These are phyloP conservation scores for Aschersonia sp. DNA, from an alignment of 2,329 filamentous ascomycete species.

Conservation along the genomic window DNA sequence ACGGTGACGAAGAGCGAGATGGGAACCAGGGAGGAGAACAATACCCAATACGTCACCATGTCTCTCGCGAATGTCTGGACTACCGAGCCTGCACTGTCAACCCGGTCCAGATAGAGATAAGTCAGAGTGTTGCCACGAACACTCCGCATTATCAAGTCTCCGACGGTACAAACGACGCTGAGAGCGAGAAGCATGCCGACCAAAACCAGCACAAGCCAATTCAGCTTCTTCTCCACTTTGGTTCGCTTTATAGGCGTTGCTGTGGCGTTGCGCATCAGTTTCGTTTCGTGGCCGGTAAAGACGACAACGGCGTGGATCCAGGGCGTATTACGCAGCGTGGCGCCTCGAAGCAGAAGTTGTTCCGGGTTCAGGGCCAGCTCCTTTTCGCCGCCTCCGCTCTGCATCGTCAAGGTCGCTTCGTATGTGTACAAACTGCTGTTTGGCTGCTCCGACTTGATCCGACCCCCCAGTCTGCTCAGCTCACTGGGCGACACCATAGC, in stretches of 20 bases:
- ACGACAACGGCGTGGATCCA: conserved; percentile 96
- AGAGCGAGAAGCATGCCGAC: conserved; percentile 71
- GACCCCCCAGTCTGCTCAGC: conserved; percentile 71
- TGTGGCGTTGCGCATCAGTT: conserved; percentile 96
- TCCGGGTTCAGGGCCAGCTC: conserved; percentile 82
- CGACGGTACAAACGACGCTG: conserved; percentile 80
- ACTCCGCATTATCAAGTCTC: conserved; percentile 69
- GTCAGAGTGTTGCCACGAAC: conserved; percentile 45
- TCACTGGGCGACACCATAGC: conserved; percentile 77
- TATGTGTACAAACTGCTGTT: conserved; percentile 98
- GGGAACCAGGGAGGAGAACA: conserved; percentile 91
- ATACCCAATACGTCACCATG: conserved; percentile 95
- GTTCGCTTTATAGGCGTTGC: conserved; percentile 96
- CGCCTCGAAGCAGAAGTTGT: conserved; percentile 82
- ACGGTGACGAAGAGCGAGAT: conserved; percentile 97
- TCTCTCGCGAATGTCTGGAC: conserved; percentile 79
- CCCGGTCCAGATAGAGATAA: conserved; percentile 57
- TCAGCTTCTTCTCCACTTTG: conserved; percentile 87
- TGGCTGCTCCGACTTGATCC: conserved; percentile 85
- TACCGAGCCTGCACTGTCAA: conserved; percentile 37
- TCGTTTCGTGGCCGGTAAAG: conserved; percentile 88
- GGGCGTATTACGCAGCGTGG: conserved; percentile 86
- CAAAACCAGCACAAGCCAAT: conserved; percentile 82
- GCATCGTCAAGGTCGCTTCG: conserved; percentile 87
- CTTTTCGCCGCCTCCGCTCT: conserved; percentile 81